Conservation (phyloP, 352 stramenopile genomes). For the Albugo candida region DNA sequence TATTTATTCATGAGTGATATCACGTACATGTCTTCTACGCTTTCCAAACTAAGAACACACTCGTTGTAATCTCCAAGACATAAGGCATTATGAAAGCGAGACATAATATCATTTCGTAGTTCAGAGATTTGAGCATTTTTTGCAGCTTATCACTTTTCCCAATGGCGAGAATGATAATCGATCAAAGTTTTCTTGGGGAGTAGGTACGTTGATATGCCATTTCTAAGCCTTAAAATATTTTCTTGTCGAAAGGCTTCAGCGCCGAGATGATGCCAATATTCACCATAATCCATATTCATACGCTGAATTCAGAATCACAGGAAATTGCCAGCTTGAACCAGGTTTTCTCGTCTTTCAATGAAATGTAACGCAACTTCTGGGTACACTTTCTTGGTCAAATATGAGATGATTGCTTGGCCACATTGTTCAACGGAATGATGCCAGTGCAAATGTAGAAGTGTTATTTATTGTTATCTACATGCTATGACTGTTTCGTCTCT, state of each 20-base stretch:
- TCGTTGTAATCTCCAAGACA: conserved; percentile 94
- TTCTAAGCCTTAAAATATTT: conserved; percentile 97
- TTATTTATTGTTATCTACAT: no score
- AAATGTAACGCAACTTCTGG: conserved; percentile 99
- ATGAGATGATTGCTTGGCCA: conserved; percentile 96
- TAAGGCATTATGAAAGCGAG: conserved; percentile 96
- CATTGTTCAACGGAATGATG: no score
- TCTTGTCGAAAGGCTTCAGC: conserved; percentile 95
- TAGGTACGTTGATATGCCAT: conserved; percentile 98
- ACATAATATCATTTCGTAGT: conserved; percentile 96
- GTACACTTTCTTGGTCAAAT: conserved; percentile 98
- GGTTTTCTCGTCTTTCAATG: conserved; percentile 95
- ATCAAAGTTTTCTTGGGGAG: conserved; percentile 99
- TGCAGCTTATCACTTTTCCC: conserved; percentile 97
- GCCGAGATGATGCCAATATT: conserved; percentile 94
- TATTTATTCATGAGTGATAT: no score
- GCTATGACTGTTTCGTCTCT: no score
- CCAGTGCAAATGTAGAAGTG: no score
- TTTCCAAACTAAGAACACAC: conserved; percentile 89
- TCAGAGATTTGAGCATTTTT: conserved; percentile 99
- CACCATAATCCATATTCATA: conserved; percentile 90
- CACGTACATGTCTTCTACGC: no score
- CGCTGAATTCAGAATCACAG: conserved; percentile 91
- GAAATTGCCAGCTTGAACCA: conserved; percentile 96
- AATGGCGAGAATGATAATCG: conserved; percentile 97